Percentiles rank a stretch among this genome's conserved stretches.
Evolutionary conservation across 441 rosid species (phyloP).

Genomic region (Adansonia gregorii): DNA sequence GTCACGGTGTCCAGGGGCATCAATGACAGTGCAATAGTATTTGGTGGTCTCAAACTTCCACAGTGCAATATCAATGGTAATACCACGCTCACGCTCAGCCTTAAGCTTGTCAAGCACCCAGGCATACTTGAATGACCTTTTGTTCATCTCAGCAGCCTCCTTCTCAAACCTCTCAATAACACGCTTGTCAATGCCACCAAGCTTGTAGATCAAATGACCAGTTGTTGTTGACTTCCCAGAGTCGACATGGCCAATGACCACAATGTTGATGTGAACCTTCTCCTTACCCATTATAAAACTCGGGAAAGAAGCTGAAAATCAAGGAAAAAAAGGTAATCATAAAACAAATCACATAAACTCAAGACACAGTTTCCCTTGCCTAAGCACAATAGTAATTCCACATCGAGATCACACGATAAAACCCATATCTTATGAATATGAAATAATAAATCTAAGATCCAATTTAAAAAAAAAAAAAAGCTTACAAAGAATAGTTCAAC

Average conservation of each 20-base stretch:
- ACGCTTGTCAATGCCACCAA: constrained; percentile 67
- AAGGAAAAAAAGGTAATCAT: background rate
- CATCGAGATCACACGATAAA: background rate
- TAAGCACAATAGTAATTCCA: background rate
- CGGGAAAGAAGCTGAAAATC: constrained; percentile 29
- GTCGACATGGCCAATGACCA: constrained; percentile 34
- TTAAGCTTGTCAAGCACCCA: constrained; percentile 37
- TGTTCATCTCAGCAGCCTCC: constrained; percentile 56
- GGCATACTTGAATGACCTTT: constrained; percentile 40
- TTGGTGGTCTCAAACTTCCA: constrained; percentile 38
- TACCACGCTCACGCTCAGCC: constrained; percentile 40
- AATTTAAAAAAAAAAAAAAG: too few relatives aligned
- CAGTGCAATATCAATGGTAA: constrained; percentile 35
- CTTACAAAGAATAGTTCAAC: background rate
- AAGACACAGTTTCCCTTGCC: background rate
- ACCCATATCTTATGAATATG: background rate
- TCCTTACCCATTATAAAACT: constrained; percentile 53
- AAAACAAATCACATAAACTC: constrained; percentile 8
- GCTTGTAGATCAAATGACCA: constrained; percentile 31
- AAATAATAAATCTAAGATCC: background rate
- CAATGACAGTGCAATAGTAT: constrained; percentile 53
- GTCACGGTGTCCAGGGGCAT: constrained; percentile 49
- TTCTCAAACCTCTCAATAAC: constrained; percentile 66
- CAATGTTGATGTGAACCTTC: constrained; percentile 52
- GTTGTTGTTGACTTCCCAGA: constrained; percentile 34